Base-by-base conservation (phyloP, 495 filamentous ascomycete genomes). In the Xylaria sp. region DNA sequence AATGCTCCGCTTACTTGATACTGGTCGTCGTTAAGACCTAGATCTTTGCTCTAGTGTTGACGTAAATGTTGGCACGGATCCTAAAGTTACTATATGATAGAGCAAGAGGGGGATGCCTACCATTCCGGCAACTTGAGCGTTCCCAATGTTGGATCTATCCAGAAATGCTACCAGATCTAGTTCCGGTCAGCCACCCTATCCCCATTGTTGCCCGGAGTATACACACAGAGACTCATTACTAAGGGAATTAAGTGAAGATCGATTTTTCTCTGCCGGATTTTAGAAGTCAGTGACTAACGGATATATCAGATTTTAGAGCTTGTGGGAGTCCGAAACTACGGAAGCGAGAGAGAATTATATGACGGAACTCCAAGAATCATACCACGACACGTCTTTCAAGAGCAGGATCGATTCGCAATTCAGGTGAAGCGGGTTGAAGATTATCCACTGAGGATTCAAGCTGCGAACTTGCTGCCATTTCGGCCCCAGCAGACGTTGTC, bases 131-230 rank as follows among this genome's bases (percentile, higher is more conserved):
- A 78, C 90, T 73, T 88, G 83, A 0, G 90, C 90, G 85, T 92
- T 93, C 65, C 91, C 90, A 65, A 89, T 78, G 69, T 93, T 93
- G 41, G 88, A 91, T 57, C 91, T 86, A 73, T 93, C 91, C 14
- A 93, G 81, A 69, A 90, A 90, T 7, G 90, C 81, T 40, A 92
- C 81, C 5, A 92, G 76, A 76, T 92, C 89, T 91, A 73, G 26
- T 31, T 31, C 33, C 24, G 24, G 58, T 70, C 6, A 70, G 68
- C 24, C 31, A 5, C 21, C 9, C 14, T 43, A 0, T 31, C 35
- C 21, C 8, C 3, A 26, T 52, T 26, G 41, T 63, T 1, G 48
- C 19, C 31, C 5, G 61, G n/a, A 19, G 24, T 41, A 41, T 29
- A 70, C 86, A 71, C 80, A 88, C 85, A 90, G 58, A 90, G 78